phyloP scores from a whole-genome alignment of 257 asterid genomes.

The Oldenlandia corymbosa region DNA sequence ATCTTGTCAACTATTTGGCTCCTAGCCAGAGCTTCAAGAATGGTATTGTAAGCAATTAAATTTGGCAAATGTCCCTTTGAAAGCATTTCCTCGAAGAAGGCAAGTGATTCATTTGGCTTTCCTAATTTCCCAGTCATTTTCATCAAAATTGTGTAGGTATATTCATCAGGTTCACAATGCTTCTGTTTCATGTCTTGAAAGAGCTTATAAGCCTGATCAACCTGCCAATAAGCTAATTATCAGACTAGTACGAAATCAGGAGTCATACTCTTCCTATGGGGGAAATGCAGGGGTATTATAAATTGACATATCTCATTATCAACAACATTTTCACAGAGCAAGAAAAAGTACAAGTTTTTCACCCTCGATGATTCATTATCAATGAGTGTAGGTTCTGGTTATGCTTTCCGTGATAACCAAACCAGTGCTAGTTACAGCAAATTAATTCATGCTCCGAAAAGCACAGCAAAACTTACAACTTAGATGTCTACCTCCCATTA shows the following conservation, averaged over 20 bases:
- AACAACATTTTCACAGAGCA: not conserved
- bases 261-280: conserved; percentile 14
- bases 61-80: conserved; percentile 61
- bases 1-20: conserved; percentile 56
- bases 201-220: conserved; percentile 59
- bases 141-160: conserved; percentile 76
- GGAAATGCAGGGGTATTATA: no score
- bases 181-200: conserved; percentile 74
- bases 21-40: conserved; percentile 71
- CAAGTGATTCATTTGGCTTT: conserved; percentile 54
- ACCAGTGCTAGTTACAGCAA: no score
- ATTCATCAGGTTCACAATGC: conserved; percentile 76
- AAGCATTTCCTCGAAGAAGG: conserved; percentile 76
- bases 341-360: not conserved
- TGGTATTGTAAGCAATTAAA: conserved; percentile 77
- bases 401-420: no score
- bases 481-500: not conserved
- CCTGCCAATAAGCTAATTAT: conserved; percentile 73
- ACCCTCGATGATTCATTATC: not conserved
- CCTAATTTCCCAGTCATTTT: conserved; percentile 74
- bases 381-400: not conserved
- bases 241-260: conserved; percentile 45
- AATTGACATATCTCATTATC: no score
- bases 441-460: not conserved
- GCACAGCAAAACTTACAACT: not conserved